phyloP scores from a whole-genome alignment of 768 basidiomycete species.

The Hebeloma cylindrosporum region DNA sequence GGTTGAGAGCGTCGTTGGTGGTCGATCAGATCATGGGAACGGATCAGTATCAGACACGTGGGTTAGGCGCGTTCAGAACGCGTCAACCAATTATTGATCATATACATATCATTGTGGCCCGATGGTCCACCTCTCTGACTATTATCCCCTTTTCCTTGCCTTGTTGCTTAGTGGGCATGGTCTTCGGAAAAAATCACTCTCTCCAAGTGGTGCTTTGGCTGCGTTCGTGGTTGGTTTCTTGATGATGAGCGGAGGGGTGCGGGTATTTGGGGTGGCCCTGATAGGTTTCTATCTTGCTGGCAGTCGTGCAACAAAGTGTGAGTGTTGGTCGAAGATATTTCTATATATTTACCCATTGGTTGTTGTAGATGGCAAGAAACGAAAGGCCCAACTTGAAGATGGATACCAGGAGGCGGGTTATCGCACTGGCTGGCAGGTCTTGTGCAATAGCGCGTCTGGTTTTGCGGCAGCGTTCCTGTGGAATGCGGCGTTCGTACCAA shows the following conservation, averaged over 20 bases:
- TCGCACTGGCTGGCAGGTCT: slow-evolving; percentile 76
- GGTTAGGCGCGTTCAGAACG: too few relatives aligned
- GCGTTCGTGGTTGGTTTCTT: slow-evolving; percentile 77
- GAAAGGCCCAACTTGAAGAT: slow-evolving; percentile 76
- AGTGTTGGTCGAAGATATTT: slow-evolving; percentile 18
- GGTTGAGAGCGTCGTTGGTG: too few relatives aligned
- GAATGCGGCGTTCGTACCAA: slow-evolving; percentile 57
- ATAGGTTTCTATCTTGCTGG: slow-evolving; percentile 80
- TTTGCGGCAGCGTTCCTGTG: slow-evolving; percentile 59
- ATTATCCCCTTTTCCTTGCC: slow-evolving; percentile 46
- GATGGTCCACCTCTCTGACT: too few relatives aligned
- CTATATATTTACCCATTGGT: neutral
- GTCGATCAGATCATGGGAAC: too few relatives aligned
- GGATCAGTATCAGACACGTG: too few relatives aligned
- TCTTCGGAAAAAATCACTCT: slow-evolving; percentile 69
- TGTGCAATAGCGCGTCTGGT: slow-evolving; percentile 76
- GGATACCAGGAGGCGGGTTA: slow-evolving; percentile 74
- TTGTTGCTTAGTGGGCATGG: slow-evolving; percentile 67
- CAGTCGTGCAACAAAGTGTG: slow-evolving; percentile 81
- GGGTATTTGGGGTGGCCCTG: slow-evolving; percentile 63
- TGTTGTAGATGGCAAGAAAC: slow-evolving; percentile 62
- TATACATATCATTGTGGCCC: too few relatives aligned
- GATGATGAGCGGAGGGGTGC: slow-evolving; percentile 66
- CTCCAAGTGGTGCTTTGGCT: slow-evolving; percentile 70
- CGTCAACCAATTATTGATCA: too few relatives aligned